Evolutionary conservation across 2,329 filamentous ascomycete genomes (phyloP), one percentile per base, ranked within the genome.

Genomic region (Lithohypha guttulata): DNA sequence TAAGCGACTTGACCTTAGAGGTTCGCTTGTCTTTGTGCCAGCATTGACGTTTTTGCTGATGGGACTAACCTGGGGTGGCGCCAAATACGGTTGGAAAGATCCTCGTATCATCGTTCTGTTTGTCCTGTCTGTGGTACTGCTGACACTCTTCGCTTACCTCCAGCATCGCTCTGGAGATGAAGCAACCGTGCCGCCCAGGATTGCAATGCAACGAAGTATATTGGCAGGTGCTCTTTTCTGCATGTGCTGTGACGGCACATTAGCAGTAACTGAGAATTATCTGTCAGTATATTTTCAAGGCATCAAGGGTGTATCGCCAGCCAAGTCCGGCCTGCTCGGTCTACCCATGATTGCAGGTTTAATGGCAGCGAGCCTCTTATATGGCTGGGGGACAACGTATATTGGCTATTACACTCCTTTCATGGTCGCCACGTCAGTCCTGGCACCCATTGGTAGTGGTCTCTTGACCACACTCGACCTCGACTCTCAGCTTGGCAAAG

Each of bases 41-140:
- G 48, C 52, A 6, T 40, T 61, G 3, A 53, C 53, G 2, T 42
- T 45, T 25, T 55, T 49, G 22, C 25, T 43, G 6, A 2, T 44
- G 10, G 58, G 55, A 0, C 44, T 63, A 2, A 50, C 53, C 25
- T 62, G 58, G 58, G 60, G 51, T 5, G 59, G 60, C n/a, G 14
- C 22, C 5, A 34, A 27, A 25, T 34, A 39, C 20, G 13, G 28
- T 7, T 49, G 44, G 47, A 26, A 13, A 25, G 29, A 38, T 25
- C 39, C 15, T 3, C 15, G 48, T 2, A 42, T 51, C 23, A 47
- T 53, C 18, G 34, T 27, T 1, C 28, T 53, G 14, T 25, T 51
- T 11, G 30, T 46, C 11, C 4, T 51, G 6, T 37, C 20, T 20
- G 29, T 29, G 8, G 44, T 23, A 10, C 26, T 48, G 13, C 22